phyloP scores from a whole-genome alignment of 73 alveolate genomes.

The Paraurostyla sp. region DNA sequence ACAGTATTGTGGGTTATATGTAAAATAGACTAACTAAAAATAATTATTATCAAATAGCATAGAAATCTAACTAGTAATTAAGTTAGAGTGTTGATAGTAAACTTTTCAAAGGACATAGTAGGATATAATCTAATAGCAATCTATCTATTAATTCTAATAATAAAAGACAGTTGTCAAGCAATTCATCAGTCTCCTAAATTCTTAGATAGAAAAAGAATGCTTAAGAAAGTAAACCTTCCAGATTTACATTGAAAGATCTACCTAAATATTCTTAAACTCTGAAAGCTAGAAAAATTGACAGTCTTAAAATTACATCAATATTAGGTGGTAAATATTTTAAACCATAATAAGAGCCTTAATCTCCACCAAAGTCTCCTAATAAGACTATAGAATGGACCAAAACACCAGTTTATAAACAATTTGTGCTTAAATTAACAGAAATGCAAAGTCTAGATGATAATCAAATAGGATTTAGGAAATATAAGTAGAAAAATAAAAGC shows the following conservation, averaged over 20 bases:
- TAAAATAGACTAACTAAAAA: too few relatives aligned
- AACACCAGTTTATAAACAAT: conserved; percentile 56
- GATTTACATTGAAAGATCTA: conserved; percentile 37
- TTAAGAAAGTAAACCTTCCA: conserved; percentile 40
- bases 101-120: too few relatives aligned
- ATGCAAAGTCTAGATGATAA: conserved; percentile 45
- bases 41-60: too few relatives aligned
- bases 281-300: neutral
- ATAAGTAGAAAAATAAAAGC: neutral
- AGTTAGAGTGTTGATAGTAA: too few relatives aligned
- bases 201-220: neutral
- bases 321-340: conserved; percentile 33
- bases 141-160: too few relatives aligned
- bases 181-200: neutral
- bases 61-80: too few relatives aligned
- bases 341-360: neutral
- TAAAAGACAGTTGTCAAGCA: neutral
- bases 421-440: conserved; percentile 30
- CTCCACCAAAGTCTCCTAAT: conserved; percentile 31
- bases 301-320: neutral
- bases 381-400: conserved; percentile 54
- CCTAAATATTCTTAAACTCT: conserved; percentile 49
- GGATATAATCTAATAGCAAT: too few relatives aligned
- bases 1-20: neutral
- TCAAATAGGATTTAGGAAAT: conserved; percentile 4